phyloP scores from a whole-genome alignment of 2,329 filamentous ascomycete species.

The Alternaria metachromatica region DNA sequence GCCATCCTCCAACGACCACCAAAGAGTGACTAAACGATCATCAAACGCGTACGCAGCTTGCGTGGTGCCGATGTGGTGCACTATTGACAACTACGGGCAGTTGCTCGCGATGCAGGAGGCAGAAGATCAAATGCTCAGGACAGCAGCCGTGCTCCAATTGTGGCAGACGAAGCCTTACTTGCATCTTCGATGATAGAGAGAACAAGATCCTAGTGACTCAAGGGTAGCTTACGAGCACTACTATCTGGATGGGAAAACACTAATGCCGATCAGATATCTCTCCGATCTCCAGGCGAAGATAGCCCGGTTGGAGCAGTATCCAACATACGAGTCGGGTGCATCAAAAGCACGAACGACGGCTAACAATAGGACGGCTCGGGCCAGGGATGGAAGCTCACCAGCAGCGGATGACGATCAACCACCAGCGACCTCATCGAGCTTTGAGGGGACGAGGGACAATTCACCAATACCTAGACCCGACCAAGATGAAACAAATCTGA shows the following conservation, averaged over 20 bases:
- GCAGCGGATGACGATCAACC: background rate
- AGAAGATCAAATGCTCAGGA: constrained; percentile 44
- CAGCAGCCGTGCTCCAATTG: constrained; percentile 40
- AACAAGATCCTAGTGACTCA: constrained; percentile 40
- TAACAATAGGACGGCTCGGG: background rate
- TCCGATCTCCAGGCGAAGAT: constrained; percentile 34
- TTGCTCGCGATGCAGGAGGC: constrained; percentile 38
- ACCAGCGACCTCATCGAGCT: constrained; percentile 15
- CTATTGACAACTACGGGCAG: constrained; percentile 13
- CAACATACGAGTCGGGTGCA: background rate
- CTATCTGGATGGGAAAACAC: background rate
- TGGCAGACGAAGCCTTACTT: constrained; percentile 32
- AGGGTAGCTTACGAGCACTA: constrained; percentile 19
- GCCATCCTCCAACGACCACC: constrained; percentile 30
- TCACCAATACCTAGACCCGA: constrained; percentile 28
- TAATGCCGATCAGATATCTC: constrained; percentile 27
- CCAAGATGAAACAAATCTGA: constrained; percentile 26
- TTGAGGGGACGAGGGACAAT: constrained; percentile 23
- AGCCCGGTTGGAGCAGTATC: constrained; percentile 22
- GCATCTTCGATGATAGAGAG: constrained; percentile 41
- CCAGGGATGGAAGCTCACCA: constrained; percentile 6
- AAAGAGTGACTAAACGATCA: constrained; percentile 34
- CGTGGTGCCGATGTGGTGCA: background rate
- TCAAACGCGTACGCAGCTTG: constrained; percentile 24
- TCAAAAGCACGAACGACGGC: background rate